Evolutionary conservation across 257 asterid species (phyloP).

Genomic region (Penstemon eatonii): DNA sequence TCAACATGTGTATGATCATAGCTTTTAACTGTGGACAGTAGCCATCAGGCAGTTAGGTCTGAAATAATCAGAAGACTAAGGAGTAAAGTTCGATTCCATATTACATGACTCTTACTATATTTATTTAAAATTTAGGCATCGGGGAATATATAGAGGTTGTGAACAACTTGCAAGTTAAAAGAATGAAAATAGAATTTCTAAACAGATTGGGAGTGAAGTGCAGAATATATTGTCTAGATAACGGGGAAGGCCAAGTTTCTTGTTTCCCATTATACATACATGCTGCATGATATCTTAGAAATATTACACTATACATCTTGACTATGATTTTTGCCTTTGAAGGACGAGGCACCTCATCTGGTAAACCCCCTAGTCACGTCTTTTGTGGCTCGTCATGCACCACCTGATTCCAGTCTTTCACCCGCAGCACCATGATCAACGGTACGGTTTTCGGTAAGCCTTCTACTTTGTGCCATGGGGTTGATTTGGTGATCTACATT

Average conservation of each 20-base stretch:
- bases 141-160: no score
- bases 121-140: no score
- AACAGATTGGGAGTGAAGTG: neutral
- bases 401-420: slow-evolving; percentile 10
- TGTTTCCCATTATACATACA: neutral
- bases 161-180: no score
- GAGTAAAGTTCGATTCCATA: no score
- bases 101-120: no score
- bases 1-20: no score
- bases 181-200: no score
- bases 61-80: no score
- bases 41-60: no score
- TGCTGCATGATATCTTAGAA: neutral
- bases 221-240: neutral
- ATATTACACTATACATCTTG: neutral
- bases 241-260: neutral
- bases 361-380: slow-evolving; percentile 70
- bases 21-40: no score
- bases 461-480: neutral
- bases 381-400: slow-evolving; percentile 69
- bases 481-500: no score
- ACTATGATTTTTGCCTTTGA: slow-evolving; percentile 20
- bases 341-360: slow-evolving; percentile 92
- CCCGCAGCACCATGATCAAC: slow-evolving; percentile 29
- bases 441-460: neutral